Conservation (phyloP, 2,329 filamentous ascomycete genomes). For the Bipolaris sorokiniana region DNA sequence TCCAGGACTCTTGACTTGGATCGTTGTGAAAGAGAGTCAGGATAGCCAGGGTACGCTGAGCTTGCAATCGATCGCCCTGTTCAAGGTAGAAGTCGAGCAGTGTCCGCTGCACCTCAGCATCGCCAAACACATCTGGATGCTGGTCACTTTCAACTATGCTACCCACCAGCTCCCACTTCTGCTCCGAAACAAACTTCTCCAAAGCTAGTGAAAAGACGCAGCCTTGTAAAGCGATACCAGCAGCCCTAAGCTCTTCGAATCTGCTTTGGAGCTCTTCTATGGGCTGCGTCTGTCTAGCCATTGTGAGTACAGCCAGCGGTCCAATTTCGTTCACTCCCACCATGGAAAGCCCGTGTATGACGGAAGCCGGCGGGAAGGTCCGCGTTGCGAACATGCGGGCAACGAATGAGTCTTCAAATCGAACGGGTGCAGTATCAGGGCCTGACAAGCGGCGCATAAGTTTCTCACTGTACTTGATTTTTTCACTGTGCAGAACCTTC, state of each 20-base stretch:
- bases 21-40: constrained; percentile 54
- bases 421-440: constrained; percentile 53
- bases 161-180: constrained; percentile 60
- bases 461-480: constrained; percentile 34
- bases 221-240: constrained; percentile 67
- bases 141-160: constrained; percentile 65
- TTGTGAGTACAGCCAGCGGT: constrained; percentile 75
- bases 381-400: constrained; percentile 82
- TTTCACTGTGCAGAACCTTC: constrained; percentile 12
- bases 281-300: constrained; percentile 69
- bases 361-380: constrained; percentile 73
- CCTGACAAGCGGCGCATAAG: constrained; percentile 47
- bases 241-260: constrained; percentile 65
- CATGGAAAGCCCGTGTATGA: constrained; percentile 71
- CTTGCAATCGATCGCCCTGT: constrained; percentile 58
- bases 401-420: constrained; percentile 67
- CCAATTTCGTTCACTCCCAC: constrained; percentile 76
- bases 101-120: constrained; percentile 60
- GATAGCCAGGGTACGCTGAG: constrained; percentile 63
- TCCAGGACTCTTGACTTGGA: constrained; percentile 51
- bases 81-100: constrained; percentile 61
- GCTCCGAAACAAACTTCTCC: constrained; percentile 65
- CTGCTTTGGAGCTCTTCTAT: constrained; percentile 63
- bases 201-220: constrained; percentile 71
- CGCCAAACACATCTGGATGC: constrained; percentile 68